These are phyloP conservation scores for Solanum medicagineum DNA, from an alignment of 257 asterid species.

Conservation along the genomic window DNA sequence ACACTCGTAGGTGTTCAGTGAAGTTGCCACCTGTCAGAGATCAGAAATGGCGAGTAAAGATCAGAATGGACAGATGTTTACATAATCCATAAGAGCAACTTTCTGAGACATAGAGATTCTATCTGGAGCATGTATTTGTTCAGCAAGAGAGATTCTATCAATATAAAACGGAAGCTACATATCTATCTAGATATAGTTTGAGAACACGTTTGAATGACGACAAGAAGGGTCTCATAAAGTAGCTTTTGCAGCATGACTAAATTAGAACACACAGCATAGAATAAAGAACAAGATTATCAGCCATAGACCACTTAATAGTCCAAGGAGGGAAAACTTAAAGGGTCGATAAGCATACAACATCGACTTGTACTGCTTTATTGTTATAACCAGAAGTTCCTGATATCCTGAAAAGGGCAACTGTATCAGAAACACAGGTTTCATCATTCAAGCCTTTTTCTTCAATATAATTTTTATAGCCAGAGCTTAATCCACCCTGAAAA, in stretches of 20 bases:
- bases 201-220: neutral
- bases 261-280: neutral
- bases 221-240: neutral
- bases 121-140: neutral
- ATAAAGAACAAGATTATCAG: neutral
- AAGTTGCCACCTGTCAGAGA: conserved; percentile 51
- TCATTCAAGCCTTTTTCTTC: conserved; percentile 92
- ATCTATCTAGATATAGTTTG: neutral
- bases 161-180: neutral
- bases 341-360: conserved; percentile 50
- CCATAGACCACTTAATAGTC: neutral
- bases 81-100: neutral
- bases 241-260: neutral
- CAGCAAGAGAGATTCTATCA: neutral
- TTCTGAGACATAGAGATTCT: neutral
- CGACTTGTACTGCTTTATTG: conserved; percentile 81
- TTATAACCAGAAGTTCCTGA: conserved; percentile 77
- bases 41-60: neutral
- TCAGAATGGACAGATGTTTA: neutral
- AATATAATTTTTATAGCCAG: conserved; percentile 75
- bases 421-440: conserved; percentile 81
- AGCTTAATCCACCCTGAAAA: conserved; percentile 85
- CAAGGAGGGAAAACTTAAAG: neutral
- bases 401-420: conserved; percentile 72
- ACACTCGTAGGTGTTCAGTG: conserved; percentile 77